Evolutionary conservation across 345 rosid species (phyloP).

Genomic region (Noccaea bulbosa): DNA sequence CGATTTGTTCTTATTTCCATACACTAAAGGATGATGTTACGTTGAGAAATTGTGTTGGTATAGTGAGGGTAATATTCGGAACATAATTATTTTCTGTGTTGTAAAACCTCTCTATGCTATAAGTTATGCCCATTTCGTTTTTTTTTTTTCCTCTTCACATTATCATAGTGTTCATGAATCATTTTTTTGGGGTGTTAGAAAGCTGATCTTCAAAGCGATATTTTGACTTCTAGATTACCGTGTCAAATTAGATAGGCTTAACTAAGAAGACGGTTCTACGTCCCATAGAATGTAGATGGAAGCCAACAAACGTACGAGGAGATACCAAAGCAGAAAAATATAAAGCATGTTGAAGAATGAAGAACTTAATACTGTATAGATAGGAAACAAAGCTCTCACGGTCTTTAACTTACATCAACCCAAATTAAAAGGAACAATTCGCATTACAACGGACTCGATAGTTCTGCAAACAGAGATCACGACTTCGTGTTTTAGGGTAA

Average conservation of each 20-base stretch:
- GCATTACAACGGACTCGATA: not conserved
- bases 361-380: conserved; percentile 28
- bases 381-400: conserved; percentile 27
- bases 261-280: not conserved
- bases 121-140: not conserved
- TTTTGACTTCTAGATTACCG: not conserved
- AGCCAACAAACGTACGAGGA: not conserved
- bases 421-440: conserved; percentile 13
- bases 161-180: not conserved
- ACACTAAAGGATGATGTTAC: not conserved
- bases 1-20: not conserved
- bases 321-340: not conserved
- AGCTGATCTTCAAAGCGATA: not conserved
- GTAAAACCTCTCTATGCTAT: not conserved
- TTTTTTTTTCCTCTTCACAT: not conserved
- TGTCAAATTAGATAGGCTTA: not conserved
- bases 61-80: conserved; percentile 18
- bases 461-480: conserved; percentile 2
- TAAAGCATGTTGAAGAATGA: not conserved
- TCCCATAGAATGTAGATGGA: no score
- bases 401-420: conserved; percentile 31
- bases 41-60: conserved; percentile 7
- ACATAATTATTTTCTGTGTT: conserved; percentile 24
- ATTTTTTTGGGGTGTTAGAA: not conserved
- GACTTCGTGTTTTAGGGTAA: conserved; percentile 17